Percentiles rank a stretch among this genome's conserved stretches.
Conservation (phyloP, 78 protist genomes). For the Bodo saltans region DNA sequence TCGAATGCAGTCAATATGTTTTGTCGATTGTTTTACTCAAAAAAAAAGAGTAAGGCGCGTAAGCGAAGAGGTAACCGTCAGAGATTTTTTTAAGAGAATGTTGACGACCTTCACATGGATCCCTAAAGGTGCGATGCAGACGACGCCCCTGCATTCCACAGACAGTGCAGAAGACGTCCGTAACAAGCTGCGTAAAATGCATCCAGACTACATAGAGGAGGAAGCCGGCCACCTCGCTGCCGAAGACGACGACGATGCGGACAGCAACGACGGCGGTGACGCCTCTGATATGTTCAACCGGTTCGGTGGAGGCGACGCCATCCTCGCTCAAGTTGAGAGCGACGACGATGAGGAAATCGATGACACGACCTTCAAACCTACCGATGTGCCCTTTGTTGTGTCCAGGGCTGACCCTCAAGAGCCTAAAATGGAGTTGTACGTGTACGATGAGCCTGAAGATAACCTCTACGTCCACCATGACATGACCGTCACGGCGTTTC, state of each 20-base stretch:
- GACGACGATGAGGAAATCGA: constrained; percentile 47
- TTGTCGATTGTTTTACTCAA: no score
- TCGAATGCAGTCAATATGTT: no score
- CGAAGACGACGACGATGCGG: not conserved
- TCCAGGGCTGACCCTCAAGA: constrained; percentile 51
- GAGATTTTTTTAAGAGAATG: no score
- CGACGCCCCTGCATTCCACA: not conserved
- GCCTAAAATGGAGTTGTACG: constrained; percentile 53
- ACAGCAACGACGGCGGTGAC: not conserved
- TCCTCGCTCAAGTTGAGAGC: not conserved
- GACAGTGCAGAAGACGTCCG: not conserved
- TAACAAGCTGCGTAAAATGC: not conserved
- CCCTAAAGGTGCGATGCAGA: not conserved
- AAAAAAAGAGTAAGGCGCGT: not conserved
- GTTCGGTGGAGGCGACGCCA: no score
- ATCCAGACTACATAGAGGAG: not conserved
- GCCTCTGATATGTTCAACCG: no score
- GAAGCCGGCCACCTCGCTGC: constrained; percentile 1
- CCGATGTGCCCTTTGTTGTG: constrained; percentile 48
- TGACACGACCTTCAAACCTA: constrained; percentile 51
- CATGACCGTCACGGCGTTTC: constrained; percentile 56
- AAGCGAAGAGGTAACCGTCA: no score
- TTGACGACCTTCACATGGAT: not conserved
- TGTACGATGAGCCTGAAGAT: constrained; percentile 62
- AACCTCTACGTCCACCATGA: constrained; percentile 82